A percentile compares a stretch with the other conserved stretches of the same genome.
phyloP scores from a whole-genome alignment of 768 basidiomycete genomes.

The Hericium coralloides region DNA sequence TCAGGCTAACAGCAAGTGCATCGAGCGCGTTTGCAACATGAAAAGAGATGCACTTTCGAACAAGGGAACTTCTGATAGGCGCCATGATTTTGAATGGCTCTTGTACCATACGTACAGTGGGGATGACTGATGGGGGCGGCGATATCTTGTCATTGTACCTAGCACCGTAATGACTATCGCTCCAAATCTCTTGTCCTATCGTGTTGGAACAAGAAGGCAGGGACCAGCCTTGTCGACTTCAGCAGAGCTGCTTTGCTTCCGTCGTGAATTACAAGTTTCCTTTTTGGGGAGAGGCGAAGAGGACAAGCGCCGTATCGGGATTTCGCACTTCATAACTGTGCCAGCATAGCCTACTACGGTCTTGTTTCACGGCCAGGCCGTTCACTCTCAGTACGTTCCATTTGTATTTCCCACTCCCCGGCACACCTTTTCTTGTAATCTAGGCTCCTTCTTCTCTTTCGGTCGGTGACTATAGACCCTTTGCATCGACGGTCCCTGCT shows the following conservation, averaged over 20 bases:
- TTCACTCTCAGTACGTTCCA: neutral
- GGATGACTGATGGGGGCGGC: too few relatives aligned
- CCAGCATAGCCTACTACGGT: neutral
- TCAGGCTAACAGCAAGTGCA: too few relatives aligned
- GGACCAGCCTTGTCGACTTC: neutral
- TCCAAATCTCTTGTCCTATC: neutral
- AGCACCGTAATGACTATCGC: too few relatives aligned
- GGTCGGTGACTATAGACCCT: neutral
- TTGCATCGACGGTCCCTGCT: too few relatives aligned
- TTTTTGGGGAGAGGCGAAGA: neutral
- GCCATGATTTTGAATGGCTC: too few relatives aligned
- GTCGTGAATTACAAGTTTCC: neutral
- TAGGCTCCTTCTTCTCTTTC: neutral
- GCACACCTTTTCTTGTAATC: neutral
- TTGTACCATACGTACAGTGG: too few relatives aligned
- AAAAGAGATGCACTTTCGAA: too few relatives aligned
- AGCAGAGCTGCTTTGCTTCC: neutral
- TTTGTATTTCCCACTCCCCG: neutral
- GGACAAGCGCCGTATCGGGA: neutral
- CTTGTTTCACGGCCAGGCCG: neutral
- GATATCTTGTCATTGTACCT: too few relatives aligned
- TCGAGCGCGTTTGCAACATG: too few relatives aligned
- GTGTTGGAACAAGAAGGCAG: too few relatives aligned
- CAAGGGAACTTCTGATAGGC: too few relatives aligned
- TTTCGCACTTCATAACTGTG: neutral